Base-by-base conservation (phyloP, 805 yeast genomes). In the Zygoascus biomembranicola region DNA sequence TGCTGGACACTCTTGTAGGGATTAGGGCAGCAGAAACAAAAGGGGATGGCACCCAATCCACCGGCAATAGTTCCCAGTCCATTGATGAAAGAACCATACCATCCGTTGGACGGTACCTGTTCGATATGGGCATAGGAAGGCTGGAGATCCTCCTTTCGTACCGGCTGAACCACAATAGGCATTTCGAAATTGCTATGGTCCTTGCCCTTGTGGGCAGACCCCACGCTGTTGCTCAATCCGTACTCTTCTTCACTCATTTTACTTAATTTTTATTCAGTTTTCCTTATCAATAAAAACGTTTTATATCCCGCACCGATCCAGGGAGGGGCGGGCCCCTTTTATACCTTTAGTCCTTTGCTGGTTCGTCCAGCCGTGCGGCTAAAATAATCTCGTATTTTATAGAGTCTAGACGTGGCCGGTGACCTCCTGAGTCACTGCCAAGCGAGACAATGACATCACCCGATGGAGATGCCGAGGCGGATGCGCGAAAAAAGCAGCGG, bases 1-100 rank as follows among this genome's bases (percentile, higher is more conserved):
- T 84, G 87, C 28, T 74, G 65, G 28, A 84, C 85, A 37, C 73
- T 70, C 60, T 75, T 71, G 69, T 78, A 84, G 8, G 87, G 87
- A 63, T 81, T 82, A 8, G 76, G 66, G 58, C 72, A 74, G 62
- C 85, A 80, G 51, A 73, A 62, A 61, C 77, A 82, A 59, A 77
- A 69, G 4, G 88, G 83, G 60, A 78, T 70, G 26, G 76, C 66
- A 50, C 87, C 87, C 51, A 76, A 66, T 4, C 66, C 60, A 39
- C 89, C 89, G 60, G 78, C 72, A 39, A 70, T 54, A 10, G 50
- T 52, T 39, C 89, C 89, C 19, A 65, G 46, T 13, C 55, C 41
- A 47, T 60, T 60, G 53, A 65, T 61, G 52, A 65, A 31, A 3
- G 61, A 47, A 42, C 74, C 76, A 54, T 73, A 73, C 54, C 63